Evolutionary conservation across 2,329 filamentous ascomycete species (phyloP).

Genomic region (Fusarium liriodendri): DNA sequence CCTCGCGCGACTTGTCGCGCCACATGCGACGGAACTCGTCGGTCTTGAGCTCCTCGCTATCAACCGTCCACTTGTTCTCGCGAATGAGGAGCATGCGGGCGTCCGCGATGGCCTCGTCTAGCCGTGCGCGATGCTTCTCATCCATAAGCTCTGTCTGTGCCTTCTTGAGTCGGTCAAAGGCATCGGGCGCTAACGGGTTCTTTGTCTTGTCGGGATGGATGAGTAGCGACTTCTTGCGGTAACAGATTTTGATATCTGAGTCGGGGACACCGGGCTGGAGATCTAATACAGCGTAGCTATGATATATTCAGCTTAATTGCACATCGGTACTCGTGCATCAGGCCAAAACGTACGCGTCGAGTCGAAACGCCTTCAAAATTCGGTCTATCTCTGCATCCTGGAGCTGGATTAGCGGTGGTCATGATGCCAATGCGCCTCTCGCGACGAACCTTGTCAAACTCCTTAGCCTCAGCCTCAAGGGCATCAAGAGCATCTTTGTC

Average conservation of each 20-base stretch:
- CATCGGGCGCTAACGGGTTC: slow-evolving; percentile 90
- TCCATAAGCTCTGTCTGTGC: slow-evolving; percentile 92
- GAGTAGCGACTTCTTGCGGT: slow-evolving; percentile 97
- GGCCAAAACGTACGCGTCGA: slow-evolving; percentile 62
- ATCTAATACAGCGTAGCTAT: slow-evolving; percentile 90
- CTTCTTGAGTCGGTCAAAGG: slow-evolving; percentile 96
- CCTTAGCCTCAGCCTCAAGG: slow-evolving; percentile 86
- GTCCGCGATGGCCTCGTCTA: slow-evolving; percentile 96
- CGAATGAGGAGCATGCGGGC: slow-evolving; percentile 94
- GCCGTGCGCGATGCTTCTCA: slow-evolving; percentile 86
- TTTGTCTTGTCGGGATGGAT: slow-evolving; percentile 99
- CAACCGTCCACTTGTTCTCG: slow-evolving; percentile 91
- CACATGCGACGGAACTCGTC: slow-evolving; percentile 86
- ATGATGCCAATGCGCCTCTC: slow-evolving; percentile 31
- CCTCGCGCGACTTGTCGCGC: slow-evolving; percentile 89
- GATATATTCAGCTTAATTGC: background rate
- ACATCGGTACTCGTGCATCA: background rate
- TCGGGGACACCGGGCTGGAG: slow-evolving; percentile 95
- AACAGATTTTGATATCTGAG: slow-evolving; percentile 92
- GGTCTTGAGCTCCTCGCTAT: slow-evolving; percentile 87
- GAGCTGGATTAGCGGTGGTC: slow-evolving; percentile 28
- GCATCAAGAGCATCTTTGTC: slow-evolving; percentile 83
- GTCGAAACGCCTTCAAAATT: slow-evolving; percentile 89
- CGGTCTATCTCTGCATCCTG: slow-evolving; percentile 96
- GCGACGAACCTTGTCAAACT: slow-evolving; percentile 82